Percentiles rank a stretch among this genome's conserved stretches.
These are phyloP conservation scores for Penicillium sp. DNA, from an alignment of 2,329 filamentous ascomycete species.

Conservation along the genomic window DNA sequence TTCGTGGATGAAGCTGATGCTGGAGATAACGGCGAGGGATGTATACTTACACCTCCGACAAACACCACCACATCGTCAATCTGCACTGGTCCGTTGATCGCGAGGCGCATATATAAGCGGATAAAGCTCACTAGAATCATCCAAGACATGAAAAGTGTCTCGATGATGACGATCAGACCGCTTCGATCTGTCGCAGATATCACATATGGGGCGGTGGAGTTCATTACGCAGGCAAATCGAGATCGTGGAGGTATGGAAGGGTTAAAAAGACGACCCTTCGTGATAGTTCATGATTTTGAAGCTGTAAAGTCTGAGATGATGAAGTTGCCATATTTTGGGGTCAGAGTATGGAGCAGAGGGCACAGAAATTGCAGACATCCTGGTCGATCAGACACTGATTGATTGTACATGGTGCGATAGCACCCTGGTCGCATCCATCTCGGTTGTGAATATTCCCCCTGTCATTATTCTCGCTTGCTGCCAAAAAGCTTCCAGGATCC, in stretches of 20 bases:
- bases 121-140: slow-evolving; percentile 22
- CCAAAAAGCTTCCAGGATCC: background rate
- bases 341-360: background rate
- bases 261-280: background rate
- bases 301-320: background rate
- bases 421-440: background rate
- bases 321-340: background rate
- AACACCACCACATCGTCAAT: slow-evolving; percentile 25
- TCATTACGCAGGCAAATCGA: slow-evolving; percentile 14
- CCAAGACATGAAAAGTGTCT: slow-evolving; percentile 28
- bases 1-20: background rate
- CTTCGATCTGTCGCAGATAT: slow-evolving; percentile 20
- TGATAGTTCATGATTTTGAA: background rate
- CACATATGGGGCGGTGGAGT: slow-evolving; percentile 11
- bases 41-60: slow-evolving; percentile 18
- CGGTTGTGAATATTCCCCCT: background rate
- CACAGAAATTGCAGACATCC: background rate
- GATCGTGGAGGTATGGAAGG: background rate
- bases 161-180: slow-evolving; percentile 19
- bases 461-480: background rate
- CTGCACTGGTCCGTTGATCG: slow-evolving; percentile 29
- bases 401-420: background rate
- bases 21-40: background rate
- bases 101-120: slow-evolving; percentile 26
- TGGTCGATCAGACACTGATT: background rate